Percentiles rank a stretch among this genome's conserved stretches.
Evolutionary conservation across 495 filamentous ascomycete species (phyloP).

Genomic region (Talaromyces thailandensis): DNA sequence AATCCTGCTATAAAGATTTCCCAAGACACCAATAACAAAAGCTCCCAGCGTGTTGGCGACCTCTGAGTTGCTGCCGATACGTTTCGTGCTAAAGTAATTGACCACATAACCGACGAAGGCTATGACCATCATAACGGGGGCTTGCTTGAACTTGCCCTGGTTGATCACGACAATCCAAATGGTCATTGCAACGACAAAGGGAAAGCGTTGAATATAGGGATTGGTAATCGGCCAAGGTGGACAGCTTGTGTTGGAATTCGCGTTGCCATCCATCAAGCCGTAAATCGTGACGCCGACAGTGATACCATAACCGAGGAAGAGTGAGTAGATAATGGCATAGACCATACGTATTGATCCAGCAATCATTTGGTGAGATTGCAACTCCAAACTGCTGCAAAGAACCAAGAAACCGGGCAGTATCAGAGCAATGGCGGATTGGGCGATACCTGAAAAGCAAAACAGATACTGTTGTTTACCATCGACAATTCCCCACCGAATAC

Average conservation of each 20-base stretch:
- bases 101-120: constrained; percentile 69
- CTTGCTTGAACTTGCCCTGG: constrained; percentile 77
- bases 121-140: constrained; percentile 70
- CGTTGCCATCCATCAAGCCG: constrained; percentile 64
- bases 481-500: constrained; percentile 36
- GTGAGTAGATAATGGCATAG: constrained; percentile 85
- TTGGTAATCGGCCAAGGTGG: constrained; percentile 17
- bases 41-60: constrained; percentile 77
- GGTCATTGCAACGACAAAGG: constrained; percentile 63
- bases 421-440: constrained; percentile 80
- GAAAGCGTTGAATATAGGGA: constrained; percentile 37
- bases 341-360: constrained; percentile 88
- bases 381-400: constrained; percentile 68
- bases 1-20: constrained; percentile 74
- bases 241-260: constrained; percentile 62
- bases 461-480: constrained; percentile 35
- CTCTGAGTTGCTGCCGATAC: constrained; percentile 62
- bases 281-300: constrained; percentile 89
- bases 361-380: constrained; percentile 75
- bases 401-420: constrained; percentile 84
- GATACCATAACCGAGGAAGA: constrained; percentile 92
- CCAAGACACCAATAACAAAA: constrained; percentile 70
- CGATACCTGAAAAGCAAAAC: constrained; percentile 84
- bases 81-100: constrained; percentile 63
- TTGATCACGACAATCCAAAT: constrained; percentile 74